A percentile compares a stretch with the other conserved stretches of the same genome.
These are phyloP conservation scores for Suillus luteus DNA, from an alignment of 768 basidiomycete genomes.

Conservation along the genomic window DNA sequence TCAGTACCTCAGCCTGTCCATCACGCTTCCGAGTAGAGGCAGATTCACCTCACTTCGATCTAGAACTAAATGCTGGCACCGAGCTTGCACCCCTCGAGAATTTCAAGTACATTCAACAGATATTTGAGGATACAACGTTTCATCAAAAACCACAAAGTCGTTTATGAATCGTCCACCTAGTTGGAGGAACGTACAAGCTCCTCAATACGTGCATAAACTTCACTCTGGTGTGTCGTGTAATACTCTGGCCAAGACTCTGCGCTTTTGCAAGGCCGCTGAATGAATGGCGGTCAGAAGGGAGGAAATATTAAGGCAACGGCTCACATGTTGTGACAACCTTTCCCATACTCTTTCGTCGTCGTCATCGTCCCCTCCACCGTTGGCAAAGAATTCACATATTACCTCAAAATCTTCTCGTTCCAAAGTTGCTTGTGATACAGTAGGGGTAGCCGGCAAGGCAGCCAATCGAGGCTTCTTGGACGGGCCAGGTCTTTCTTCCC, in stretches of 20 bases:
- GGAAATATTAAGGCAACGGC: constrained; percentile 17
- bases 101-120: not conserved
- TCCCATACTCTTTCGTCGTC: constrained; percentile 55
- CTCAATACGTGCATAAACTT: constrained; percentile 46
- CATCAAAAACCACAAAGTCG: not conserved
- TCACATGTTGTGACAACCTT: constrained; percentile 48
- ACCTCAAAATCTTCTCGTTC: constrained; percentile 48
- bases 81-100: not conserved
- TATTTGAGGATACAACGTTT: not conserved
- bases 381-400: constrained; percentile 58
- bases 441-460: not conserved
- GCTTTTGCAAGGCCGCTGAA: constrained; percentile 44
- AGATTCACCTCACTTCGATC: constrained; percentile 12
- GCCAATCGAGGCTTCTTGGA: constrained; percentile 8
- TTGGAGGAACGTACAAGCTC: constrained; percentile 19
- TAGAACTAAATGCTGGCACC: constrained; percentile 9
- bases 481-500: constrained; percentile 4
- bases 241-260: constrained; percentile 52
- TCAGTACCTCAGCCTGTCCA: constrained; percentile 46
- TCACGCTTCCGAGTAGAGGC: constrained; percentile 24
- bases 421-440: constrained; percentile 11
- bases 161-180: not conserved
- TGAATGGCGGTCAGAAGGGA: constrained; percentile 6
- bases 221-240: constrained; percentile 44
- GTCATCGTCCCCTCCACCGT: constrained; percentile 48